A percentile compares a stretch with the other conserved stretches of the same genome.
phyloP scores from a whole-genome alignment of 2,329 filamentous ascomycete genomes.

The Penicillium sp. region DNA sequence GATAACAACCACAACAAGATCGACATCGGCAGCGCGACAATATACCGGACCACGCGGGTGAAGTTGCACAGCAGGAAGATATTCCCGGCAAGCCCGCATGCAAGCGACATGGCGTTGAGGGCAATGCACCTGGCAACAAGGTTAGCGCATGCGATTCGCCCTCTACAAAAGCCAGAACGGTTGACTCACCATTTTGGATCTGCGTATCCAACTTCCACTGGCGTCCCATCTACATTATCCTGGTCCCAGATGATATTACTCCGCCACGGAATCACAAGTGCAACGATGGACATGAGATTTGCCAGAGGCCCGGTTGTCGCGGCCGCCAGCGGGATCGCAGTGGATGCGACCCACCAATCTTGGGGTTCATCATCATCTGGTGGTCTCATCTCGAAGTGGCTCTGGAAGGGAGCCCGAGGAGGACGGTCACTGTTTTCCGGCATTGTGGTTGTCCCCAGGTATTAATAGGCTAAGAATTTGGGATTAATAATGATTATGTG shows the following conservation, averaged over 20 bases:
- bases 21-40: slow-evolving; percentile 79
- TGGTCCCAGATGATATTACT: slow-evolving; percentile 53
- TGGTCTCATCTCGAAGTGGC: slow-evolving; percentile 41
- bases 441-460: neutral
- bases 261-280: slow-evolving; percentile 81
- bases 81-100: slow-evolving; percentile 77
- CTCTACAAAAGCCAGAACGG: neutral
- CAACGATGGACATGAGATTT: slow-evolving; percentile 85
- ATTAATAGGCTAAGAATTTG: neutral
- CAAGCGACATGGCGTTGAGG: slow-evolving; percentile 79
- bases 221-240: slow-evolving; percentile 52
- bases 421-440: neutral
- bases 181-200: slow-evolving; percentile 72
- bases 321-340: slow-evolving; percentile 73
- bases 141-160: neutral
- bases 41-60: slow-evolving; percentile 77
- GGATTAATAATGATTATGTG: neutral
- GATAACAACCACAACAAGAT: slow-evolving; percentile 78
- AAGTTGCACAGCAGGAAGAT: slow-evolving; percentile 86
- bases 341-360: slow-evolving; percentile 58
- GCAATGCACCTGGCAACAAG: slow-evolving; percentile 63
- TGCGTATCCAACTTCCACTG: slow-evolving; percentile 59
- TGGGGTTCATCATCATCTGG: slow-evolving; percentile 50
- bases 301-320: slow-evolving; percentile 85
- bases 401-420: neutral